Evolutionary conservation across 768 basidiomycete species (phyloP).

Genomic region (Mycena vulgaris): DNA sequence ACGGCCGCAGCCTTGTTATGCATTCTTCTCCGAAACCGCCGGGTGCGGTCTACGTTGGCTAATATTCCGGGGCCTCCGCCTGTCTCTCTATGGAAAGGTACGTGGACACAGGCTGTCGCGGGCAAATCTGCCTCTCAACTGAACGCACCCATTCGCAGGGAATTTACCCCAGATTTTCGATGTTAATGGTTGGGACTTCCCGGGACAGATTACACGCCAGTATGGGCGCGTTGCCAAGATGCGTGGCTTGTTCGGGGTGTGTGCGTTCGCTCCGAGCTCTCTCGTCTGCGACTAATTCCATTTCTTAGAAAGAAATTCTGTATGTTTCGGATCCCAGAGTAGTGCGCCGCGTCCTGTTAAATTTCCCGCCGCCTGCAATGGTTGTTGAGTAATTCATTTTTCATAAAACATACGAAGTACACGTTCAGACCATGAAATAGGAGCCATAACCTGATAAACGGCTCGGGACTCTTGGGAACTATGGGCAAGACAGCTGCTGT

Average conservation of each 20-base stretch:
- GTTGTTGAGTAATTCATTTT: slow-evolving; percentile 15
- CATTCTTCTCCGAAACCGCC: slow-evolving; percentile 9
- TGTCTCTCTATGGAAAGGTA: slow-evolving; percentile 28
- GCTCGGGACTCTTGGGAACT: slow-evolving; percentile 44
- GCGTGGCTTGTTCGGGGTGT: slow-evolving; percentile 44
- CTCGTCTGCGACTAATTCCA: not conserved
- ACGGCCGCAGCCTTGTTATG: slow-evolving; percentile 7
- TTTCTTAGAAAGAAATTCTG: slow-evolving; percentile 35
- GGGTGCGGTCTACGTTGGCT: slow-evolving; percentile 17
- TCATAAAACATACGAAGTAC: not conserved
- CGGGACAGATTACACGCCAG: slow-evolving; percentile 15
- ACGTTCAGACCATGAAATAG: slow-evolving; percentile 31
- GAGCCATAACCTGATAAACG: slow-evolving; percentile 41
- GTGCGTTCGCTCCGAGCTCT: not conserved
- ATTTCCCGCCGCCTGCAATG: slow-evolving; percentile 37
- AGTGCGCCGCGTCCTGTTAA: slow-evolving; percentile 47
- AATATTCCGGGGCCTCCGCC: slow-evolving; percentile 32
- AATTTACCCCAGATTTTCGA: slow-evolving; percentile 36
- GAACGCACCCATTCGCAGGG: too few species aligned
- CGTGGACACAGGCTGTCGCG: not conserved
- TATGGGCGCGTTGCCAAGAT: slow-evolving; percentile 47
- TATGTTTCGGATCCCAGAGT: slow-evolving; percentile 49
- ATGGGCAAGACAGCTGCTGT: slow-evolving; percentile 11
- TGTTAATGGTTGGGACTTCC: slow-evolving; percentile 34
- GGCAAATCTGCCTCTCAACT: not conserved